Conservation (phyloP, 768 basidiomycete genomes). For the Rhizopogon sp. region DNA sequence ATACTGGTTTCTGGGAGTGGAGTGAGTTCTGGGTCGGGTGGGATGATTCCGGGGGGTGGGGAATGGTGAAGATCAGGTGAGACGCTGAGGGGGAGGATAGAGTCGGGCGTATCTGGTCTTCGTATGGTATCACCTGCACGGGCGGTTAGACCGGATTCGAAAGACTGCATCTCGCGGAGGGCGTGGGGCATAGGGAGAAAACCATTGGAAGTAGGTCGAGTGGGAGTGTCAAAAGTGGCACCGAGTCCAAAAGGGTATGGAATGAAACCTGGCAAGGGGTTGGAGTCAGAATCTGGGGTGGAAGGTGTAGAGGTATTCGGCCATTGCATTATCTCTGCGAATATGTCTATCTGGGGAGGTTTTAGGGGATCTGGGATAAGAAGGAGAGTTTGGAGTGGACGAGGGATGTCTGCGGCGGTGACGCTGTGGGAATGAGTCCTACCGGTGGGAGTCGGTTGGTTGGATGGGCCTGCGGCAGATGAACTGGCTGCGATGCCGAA, state of each 20-base stretch:
- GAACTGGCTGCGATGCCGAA: conserved; percentile 20
- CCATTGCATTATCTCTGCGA: conserved; percentile 67
- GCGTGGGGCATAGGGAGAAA: conserved; percentile 44
- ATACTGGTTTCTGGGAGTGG: conserved; percentile 45
- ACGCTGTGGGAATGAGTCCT: conserved; percentile 78
- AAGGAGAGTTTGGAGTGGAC: conserved; percentile 25
- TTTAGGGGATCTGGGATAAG: conserved; percentile 20
- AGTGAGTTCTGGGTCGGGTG: conserved; percentile 20
- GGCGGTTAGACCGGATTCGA: conserved; percentile 78
- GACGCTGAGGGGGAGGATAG: neutral
- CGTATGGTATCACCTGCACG: conserved; percentile 40
- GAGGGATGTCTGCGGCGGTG: conserved; percentile 61
- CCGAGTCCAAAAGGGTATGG: conserved; percentile 60
- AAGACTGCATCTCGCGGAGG: conserved; percentile 83
- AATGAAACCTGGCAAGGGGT: conserved; percentile 24
- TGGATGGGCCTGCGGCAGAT: conserved; percentile 27
- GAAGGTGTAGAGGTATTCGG: conserved; percentile 26
- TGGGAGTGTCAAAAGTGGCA: conserved; percentile 57
- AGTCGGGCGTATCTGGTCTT: conserved; percentile 8
- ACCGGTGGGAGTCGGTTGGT: conserved; percentile 33
- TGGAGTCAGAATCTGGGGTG: conserved; percentile 28
- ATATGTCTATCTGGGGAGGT: conserved; percentile 43
- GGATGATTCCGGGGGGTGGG: conserved; percentile 20
- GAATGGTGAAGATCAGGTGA: neutral
- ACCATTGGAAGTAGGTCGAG: conserved; percentile 37